Percentiles rank a stretch among this genome's conserved stretches.
These are phyloP conservation scores for Vicia sativa DNA, from an alignment of 306 rosid genomes.

Conservation along the genomic window DNA sequence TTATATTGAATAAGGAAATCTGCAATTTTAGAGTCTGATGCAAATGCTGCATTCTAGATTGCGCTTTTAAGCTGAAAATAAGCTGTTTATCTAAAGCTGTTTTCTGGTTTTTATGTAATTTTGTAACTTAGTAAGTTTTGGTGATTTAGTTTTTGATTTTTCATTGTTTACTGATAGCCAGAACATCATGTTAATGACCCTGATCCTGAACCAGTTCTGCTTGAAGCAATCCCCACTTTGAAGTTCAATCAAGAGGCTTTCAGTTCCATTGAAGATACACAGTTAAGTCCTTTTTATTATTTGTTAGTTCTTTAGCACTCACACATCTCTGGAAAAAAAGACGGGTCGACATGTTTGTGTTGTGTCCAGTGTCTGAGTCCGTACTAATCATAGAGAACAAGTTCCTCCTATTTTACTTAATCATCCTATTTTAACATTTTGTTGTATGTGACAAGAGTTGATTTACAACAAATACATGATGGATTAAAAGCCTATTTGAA, in stretches of 20 bases:
- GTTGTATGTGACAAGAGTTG: too few species aligned
- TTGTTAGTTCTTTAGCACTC: neutral
- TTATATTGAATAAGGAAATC: constrained; percentile 22
- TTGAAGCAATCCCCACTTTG: constrained; percentile 93
- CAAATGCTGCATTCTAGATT: constrained; percentile 41
- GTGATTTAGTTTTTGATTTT: constrained; percentile 49
- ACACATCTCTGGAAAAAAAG: too few species aligned
- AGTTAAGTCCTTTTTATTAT: constrained; percentile 62
- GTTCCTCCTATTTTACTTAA: constrained; percentile 19
- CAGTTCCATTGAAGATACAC: constrained; percentile 74
- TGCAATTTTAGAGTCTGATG: constrained; percentile 26
- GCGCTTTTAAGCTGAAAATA: too few species aligned
- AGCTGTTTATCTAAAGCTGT: too few species aligned
- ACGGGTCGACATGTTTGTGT: too few species aligned
- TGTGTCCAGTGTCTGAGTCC: too few species aligned
- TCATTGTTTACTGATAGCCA: constrained; percentile 76
- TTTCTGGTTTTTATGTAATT: constrained; percentile 17
- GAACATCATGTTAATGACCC: constrained; percentile 67
- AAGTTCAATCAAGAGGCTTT: constrained; percentile 81
- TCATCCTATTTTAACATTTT: too few species aligned
- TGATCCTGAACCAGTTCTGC: constrained; percentile 73
- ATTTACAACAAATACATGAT: neutral
- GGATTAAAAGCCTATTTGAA: neutral
- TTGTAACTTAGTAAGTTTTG: constrained; percentile 27
- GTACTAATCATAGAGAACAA: neutral